Conservation (phyloP, 352 stramenopile genomes). For the Peronosclerospora sorghi region DNA sequence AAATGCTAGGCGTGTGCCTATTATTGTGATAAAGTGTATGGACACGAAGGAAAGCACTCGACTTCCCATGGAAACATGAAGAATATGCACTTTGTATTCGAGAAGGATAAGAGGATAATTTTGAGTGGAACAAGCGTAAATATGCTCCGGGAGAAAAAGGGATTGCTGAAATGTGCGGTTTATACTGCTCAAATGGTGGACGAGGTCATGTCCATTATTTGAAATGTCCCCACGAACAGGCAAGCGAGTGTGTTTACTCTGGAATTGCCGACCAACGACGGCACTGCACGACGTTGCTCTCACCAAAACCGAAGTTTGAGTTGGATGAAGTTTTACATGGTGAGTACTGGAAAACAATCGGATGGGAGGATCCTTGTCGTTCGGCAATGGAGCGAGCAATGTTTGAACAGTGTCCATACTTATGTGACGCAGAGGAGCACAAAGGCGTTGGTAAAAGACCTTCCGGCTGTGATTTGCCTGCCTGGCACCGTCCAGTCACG, state of each 20-base stretch:
- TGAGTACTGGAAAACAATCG: conserved; percentile 36
- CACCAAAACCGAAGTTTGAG: conserved; percentile 11
- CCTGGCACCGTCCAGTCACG: conserved; percentile 17
- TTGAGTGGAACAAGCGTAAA: conserved; percentile 17
- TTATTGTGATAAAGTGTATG: conserved; percentile 29
- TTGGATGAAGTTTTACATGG: conserved; percentile 36
- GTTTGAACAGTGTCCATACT: conserved; percentile 27
- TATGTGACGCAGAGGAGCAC: conserved; percentile 30
- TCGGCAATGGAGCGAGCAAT: conserved; percentile 13
- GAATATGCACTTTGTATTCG: conserved; percentile 30
- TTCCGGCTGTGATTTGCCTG: conserved; percentile 19
- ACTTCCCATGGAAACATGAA: conserved; percentile 38
- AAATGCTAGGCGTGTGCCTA: conserved; percentile 29
- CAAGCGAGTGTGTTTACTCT: conserved; percentile 20
- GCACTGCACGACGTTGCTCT: conserved; percentile 15
- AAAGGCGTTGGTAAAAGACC: conserved; percentile 8
- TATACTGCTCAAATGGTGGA: conserved; percentile 32
- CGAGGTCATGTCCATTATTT: conserved; percentile 37
- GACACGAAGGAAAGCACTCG: conserved; percentile 23
- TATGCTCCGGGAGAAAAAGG: conserved; percentile 25
- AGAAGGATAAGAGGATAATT: conserved; percentile 10
- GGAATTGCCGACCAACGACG: conserved; percentile 18
- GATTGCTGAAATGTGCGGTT: conserved; percentile 39
- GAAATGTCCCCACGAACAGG: conserved; percentile 15
- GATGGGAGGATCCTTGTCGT: conserved; percentile 36